phyloP scores from a whole-genome alignment of 345 rosid genomes.

The Populus ilicifolia region DNA sequence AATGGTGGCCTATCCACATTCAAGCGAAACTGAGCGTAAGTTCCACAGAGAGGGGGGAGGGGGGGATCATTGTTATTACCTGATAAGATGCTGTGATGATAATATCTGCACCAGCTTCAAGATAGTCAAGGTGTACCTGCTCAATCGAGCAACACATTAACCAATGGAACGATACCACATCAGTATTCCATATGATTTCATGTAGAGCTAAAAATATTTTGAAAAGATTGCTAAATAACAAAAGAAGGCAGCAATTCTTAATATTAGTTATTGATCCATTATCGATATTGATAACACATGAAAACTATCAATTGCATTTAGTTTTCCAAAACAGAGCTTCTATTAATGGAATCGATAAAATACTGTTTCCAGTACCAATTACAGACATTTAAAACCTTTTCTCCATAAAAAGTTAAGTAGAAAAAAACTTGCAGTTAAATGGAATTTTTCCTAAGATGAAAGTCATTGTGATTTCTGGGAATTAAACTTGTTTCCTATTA shows the following conservation, averaged over 20 bases:
- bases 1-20: constrained; percentile 57
- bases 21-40: constrained; percentile 12
- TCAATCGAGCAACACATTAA: constrained; percentile 19
- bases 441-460: background rate
- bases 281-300: background rate
- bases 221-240: background rate
- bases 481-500: background rate
- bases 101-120: constrained; percentile 87
- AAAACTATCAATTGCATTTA: background rate
- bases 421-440: background rate
- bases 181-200: constrained; percentile 6
- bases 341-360: background rate
- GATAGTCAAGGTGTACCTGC: constrained; percentile 80
- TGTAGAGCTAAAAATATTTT: background rate
- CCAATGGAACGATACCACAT: background rate
- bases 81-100: constrained; percentile 68
- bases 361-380: background rate
- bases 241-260: background rate
- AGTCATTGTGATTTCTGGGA: background rate
- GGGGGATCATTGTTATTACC: constrained; percentile 29
- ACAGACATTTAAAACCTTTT: background rate
- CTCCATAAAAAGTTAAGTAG: background rate
- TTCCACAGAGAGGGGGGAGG: background rate
- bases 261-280: background rate
- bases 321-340: background rate